Evolutionary conservation across 2,329 filamentous ascomycete species (phyloP).

Genomic region (Epichloe festucae): DNA sequence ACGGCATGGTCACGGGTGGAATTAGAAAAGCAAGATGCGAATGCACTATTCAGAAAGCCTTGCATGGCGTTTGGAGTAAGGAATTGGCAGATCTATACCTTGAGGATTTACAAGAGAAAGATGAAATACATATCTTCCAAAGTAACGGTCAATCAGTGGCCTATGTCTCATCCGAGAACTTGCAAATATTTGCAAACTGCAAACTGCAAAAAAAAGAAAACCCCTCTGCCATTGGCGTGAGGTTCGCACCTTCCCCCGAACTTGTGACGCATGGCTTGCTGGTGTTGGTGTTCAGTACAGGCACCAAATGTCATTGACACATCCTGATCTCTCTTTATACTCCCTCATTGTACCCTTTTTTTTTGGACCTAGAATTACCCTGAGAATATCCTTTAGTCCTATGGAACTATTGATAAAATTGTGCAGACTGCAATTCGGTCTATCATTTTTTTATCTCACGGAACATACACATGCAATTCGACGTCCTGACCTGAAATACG

Average conservation of each 20-base stretch:
- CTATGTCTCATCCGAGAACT: not conserved
- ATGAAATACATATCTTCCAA: not conserved
- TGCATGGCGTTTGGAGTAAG: slow-evolving; percentile 12
- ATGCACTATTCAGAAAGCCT: slow-evolving; percentile 5
- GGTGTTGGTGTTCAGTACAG: not conserved
- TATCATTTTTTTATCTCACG: not conserved
- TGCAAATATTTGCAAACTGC: not conserved
- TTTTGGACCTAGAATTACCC: not conserved
- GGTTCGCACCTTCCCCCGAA: not conserved
- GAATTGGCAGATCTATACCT: not conserved
- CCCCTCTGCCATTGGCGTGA: too few relatives aligned
- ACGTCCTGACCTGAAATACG: not conserved
- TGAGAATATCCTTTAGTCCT: not conserved
- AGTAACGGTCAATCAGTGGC: not conserved
- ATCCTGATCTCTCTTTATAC: not conserved
- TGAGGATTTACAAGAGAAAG: not conserved
- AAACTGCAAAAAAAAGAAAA: not conserved
- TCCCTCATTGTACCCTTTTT: too few relatives aligned
- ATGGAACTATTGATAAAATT: not conserved
- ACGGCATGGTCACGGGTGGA: not conserved
- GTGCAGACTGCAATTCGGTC: not conserved
- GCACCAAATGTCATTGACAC: not conserved
- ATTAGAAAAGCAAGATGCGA: not conserved
- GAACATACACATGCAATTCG: not conserved
- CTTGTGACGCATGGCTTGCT: not conserved